Conservation (phyloP, 805 yeast species). For the Komagataella pseudopastoris region DNA sequence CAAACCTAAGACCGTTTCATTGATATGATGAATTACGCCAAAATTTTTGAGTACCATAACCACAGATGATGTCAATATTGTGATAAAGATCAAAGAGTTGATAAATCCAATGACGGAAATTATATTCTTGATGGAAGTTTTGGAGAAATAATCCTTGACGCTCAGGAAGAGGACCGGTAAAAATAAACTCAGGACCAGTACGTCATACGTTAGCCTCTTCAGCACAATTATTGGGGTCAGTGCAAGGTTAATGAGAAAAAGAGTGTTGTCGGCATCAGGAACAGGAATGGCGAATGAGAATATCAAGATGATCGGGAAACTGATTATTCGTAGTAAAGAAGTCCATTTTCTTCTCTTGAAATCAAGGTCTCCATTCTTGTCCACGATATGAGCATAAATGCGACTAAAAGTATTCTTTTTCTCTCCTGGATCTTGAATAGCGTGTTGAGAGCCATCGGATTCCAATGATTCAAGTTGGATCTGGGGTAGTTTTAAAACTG, state of each 20-base stretch:
- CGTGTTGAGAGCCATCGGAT: not conserved
- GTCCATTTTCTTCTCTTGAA: slow-evolving; percentile 8
- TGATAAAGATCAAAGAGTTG: slow-evolving; percentile 14
- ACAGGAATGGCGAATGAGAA: slow-evolving; percentile 14
- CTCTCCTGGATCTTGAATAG: not conserved
- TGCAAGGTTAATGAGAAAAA: not conserved
- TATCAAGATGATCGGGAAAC: slow-evolving; percentile 12
- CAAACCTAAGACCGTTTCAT: slow-evolving; percentile 35
- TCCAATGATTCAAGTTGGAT: not conserved
- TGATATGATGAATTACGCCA: slow-evolving; percentile 27
- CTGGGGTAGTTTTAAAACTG: not conserved
- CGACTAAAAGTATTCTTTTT: not conserved
- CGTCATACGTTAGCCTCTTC: not conserved
- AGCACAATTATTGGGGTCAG: not conserved
- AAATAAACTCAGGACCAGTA: not conserved
- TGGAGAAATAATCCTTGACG: not conserved
- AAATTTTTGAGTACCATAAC: slow-evolving; percentile 24
- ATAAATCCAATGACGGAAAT: slow-evolving; percentile 14
- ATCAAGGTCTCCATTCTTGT: not conserved
- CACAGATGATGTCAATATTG: slow-evolving; percentile 15
- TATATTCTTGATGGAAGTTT: not conserved
- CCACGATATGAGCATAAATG: not conserved
- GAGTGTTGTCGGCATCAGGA: not conserved
- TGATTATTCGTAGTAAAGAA: slow-evolving; percentile 9
- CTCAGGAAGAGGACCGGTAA: not conserved